Conservation (phyloP, 257 asterid species). For the Solanum chilense region DNA sequence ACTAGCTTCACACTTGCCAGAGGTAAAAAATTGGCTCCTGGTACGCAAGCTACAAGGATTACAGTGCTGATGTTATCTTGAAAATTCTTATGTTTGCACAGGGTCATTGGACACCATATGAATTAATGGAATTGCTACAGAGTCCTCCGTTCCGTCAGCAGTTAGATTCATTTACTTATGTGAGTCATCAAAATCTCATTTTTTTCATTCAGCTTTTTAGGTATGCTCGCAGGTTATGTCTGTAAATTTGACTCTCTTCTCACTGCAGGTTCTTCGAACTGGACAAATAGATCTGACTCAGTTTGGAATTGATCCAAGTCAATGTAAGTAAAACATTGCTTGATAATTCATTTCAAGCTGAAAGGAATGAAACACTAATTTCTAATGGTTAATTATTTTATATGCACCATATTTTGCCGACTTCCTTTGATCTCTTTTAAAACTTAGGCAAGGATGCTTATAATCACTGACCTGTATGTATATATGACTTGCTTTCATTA, state of each 20-base stretch:
- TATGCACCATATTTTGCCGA: not conserved
- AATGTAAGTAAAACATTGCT: slow-evolving; percentile 40
- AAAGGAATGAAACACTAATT: not conserved
- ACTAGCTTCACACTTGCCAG: slow-evolving; percentile 66
- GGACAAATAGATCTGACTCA: slow-evolving; percentile 87
- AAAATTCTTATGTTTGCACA: slow-evolving; percentile 25
- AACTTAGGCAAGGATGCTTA: not conserved
- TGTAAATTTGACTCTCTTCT: slow-evolving; percentile 1
- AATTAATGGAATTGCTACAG: slow-evolving; percentile 72
- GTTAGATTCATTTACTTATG: slow-evolving; percentile 90
- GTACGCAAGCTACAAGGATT: not conserved
- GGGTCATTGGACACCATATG: slow-evolving; percentile 82
- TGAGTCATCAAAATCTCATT: slow-evolving; percentile 18
- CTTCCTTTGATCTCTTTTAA: not conserved
- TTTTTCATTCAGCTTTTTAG: not conserved
- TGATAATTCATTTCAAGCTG: not conserved
- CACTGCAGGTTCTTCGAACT: slow-evolving; percentile 72
- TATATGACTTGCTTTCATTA: not conserved
- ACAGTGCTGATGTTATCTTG: not conserved
- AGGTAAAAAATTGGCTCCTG: slow-evolving; percentile 30
- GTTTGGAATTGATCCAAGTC: slow-evolving; percentile 84
- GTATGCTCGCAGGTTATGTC: not conserved
- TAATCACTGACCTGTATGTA: not conserved
- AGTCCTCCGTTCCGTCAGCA: slow-evolving; percentile 95
- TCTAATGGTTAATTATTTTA: not conserved